phyloP scores from a whole-genome alignment of 2,329 filamentous ascomycete species.

The Colletotrichum sublineola region DNA sequence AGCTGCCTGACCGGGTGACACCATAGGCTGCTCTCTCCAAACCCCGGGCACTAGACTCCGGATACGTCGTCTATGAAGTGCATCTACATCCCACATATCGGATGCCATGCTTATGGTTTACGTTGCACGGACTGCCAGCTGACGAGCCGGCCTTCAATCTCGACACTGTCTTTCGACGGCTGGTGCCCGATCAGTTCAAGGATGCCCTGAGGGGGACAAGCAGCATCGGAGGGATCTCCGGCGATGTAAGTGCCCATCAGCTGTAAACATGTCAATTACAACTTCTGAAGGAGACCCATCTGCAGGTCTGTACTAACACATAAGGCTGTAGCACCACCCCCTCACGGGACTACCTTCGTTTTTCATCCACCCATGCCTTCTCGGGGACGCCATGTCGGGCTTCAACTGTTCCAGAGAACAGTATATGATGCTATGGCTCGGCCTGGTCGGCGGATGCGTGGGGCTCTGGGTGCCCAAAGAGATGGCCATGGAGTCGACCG shows the following conservation, averaged over 20 bases:
- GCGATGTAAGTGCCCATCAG: slow-evolving; percentile 72
- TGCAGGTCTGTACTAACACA: slow-evolving; percentile 45
- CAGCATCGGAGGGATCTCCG: slow-evolving; percentile 79
- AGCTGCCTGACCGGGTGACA: slow-evolving; percentile 11
- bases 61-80: slow-evolving; percentile 78
- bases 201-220: slow-evolving; percentile 71
- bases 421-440: slow-evolving; percentile 91
- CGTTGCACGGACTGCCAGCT: slow-evolving; percentile 68
- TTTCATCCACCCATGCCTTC: slow-evolving; percentile 93
- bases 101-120: slow-evolving; percentile 83
- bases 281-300: slow-evolving; percentile 45
- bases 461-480: slow-evolving; percentile 82
- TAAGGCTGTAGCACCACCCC: slow-evolving; percentile 79
- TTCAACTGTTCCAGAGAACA: slow-evolving; percentile 73
- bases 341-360: slow-evolving; percentile 82
- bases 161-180: slow-evolving; percentile 77
- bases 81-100: slow-evolving; percentile 81
- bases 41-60: slow-evolving; percentile 51
- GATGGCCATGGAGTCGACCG: slow-evolving; percentile 61
- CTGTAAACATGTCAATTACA: slow-evolving; percentile 51
- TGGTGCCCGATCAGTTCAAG: slow-evolving; percentile 78
- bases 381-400: slow-evolving; percentile 81
- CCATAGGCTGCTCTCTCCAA: slow-evolving; percentile 57
- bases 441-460: slow-evolving; percentile 84
- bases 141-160: slow-evolving; percentile 71